These are phyloP conservation scores for Trichoderma virens DNA, from an alignment of 495 filamentous ascomycete genomes.

Conservation along the genomic window DNA sequence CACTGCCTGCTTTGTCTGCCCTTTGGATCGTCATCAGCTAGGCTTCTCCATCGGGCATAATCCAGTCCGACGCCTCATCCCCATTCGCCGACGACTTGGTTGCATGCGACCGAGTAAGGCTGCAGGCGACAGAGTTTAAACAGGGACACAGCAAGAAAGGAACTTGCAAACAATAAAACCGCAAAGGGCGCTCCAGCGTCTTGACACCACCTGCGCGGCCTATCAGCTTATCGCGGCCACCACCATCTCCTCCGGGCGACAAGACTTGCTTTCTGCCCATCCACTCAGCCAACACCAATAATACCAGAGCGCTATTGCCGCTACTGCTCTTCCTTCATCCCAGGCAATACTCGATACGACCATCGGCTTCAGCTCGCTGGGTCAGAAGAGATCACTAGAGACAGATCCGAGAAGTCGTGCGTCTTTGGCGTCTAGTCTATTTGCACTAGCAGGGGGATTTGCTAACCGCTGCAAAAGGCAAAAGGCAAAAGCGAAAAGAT, in stretches of 20 bases:
- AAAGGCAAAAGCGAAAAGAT: neutral
- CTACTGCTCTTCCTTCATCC: neutral
- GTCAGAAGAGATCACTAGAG: neutral
- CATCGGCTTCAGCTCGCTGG: conserved; percentile 1
- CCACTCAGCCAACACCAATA: conserved; percentile 16
- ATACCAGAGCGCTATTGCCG: neutral
- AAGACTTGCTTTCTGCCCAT: conserved; percentile 13
- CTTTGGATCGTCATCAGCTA: neutral
- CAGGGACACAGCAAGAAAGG: conserved; percentile 9
- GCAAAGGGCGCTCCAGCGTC: neutral
- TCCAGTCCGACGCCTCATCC: neutral
- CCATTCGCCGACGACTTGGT: neutral
- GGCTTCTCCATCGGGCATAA: neutral
- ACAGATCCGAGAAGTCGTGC: conserved; percentile 8
- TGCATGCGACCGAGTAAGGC: neutral
- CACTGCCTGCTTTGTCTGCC: neutral
- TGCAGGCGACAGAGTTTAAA: conserved; percentile 8
- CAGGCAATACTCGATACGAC: neutral
- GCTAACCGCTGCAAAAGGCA: neutral
- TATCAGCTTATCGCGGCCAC: conserved; percentile 1
- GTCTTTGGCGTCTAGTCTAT: neutral
- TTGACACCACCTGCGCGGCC: neutral
- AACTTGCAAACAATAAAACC: conserved; percentile 17
- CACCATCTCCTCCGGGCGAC: neutral
- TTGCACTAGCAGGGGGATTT: conserved; percentile 3